Conservation (phyloP, 2,329 filamentous ascomycete species). For the Calonectria leucothoes region DNA sequence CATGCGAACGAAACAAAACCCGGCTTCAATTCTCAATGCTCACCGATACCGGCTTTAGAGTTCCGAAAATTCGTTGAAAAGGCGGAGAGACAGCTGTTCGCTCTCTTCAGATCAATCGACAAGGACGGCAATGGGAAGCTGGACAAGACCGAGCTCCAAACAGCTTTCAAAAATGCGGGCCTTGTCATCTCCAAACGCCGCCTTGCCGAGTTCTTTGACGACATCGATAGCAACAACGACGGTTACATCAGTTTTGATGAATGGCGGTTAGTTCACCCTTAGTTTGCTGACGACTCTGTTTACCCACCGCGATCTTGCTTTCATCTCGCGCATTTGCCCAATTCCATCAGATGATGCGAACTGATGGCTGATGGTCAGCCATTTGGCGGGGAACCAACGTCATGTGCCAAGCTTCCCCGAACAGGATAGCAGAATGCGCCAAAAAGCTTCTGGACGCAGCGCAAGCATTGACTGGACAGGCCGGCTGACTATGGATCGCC, state of each 20-base stretch:
- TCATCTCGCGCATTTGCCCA: conserved; percentile 25
- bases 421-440: conserved; percentile 22
- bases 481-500: conserved; percentile 37
- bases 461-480: conserved; percentile 13
- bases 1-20: conserved; percentile 27
- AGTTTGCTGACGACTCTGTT: background rate
- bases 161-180: conserved; percentile 82
- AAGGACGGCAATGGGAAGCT: conserved; percentile 86
- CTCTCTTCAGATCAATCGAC: conserved; percentile 89
- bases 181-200: conserved; percentile 82
- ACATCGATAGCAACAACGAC: conserved; percentile 91
- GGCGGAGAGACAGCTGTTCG: conserved; percentile 84
- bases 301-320: conserved; percentile 3
- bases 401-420: conserved; percentile 41
- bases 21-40: conserved; percentile 27
- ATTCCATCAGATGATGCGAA: conserved; percentile 34
- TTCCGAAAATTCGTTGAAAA: conserved; percentile 89
- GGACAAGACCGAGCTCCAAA: conserved; percentile 84
- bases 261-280: conserved; percentile 82
- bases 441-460: conserved; percentile 9
- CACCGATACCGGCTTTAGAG: conserved; percentile 64
- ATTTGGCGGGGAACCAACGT: conserved; percentile 43
- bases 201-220: conserved; percentile 85
- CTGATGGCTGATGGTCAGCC: conserved; percentile 42
- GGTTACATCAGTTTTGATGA: conserved; percentile 91